Evolutionary conservation across 1,139 yeast species (phyloP).

Genomic region (Taphrina deformans): DNA sequence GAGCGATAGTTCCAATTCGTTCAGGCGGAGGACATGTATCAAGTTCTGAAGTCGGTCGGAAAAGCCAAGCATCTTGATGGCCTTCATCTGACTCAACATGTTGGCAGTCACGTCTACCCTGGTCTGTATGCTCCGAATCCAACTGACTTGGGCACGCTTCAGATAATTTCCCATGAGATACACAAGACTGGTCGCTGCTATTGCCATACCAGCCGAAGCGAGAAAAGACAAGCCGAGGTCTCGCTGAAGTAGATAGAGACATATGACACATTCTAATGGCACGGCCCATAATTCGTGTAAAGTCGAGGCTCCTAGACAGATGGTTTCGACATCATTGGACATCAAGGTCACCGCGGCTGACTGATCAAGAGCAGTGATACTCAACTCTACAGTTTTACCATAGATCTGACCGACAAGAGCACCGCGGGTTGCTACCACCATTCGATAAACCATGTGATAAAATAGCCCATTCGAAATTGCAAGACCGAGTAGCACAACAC

Average conservation of each 20-base stretch:
- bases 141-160: background rate
- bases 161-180: background rate
- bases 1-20: slow-evolving; percentile 47
- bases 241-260: slow-evolving; percentile 62
- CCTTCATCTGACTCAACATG: slow-evolving; percentile 61
- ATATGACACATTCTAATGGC: slow-evolving; percentile 64
- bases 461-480: background rate
- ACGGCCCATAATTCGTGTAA: slow-evolving; percentile 65
- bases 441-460: background rate
- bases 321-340: slow-evolving; percentile 77
- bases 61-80: slow-evolving; percentile 78
- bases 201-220: slow-evolving; percentile 58
- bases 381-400: slow-evolving; percentile 64
- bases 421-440: slow-evolving; percentile 48
- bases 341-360: slow-evolving; percentile 71
- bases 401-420: slow-evolving; percentile 66
- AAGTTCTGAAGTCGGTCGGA: slow-evolving; percentile 59
- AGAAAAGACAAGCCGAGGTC: slow-evolving; percentile 74
- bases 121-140: slow-evolving; percentile 50
- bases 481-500: background rate
- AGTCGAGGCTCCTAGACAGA: slow-evolving; percentile 67
- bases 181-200: background rate
- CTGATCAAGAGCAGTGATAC: slow-evolving; percentile 59
- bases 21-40: slow-evolving; percentile 52
- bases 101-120: slow-evolving; percentile 65